Evolutionary conservation across 116 monocot species (phyloP).

Genomic region (Dioscorea cayenensis): DNA sequence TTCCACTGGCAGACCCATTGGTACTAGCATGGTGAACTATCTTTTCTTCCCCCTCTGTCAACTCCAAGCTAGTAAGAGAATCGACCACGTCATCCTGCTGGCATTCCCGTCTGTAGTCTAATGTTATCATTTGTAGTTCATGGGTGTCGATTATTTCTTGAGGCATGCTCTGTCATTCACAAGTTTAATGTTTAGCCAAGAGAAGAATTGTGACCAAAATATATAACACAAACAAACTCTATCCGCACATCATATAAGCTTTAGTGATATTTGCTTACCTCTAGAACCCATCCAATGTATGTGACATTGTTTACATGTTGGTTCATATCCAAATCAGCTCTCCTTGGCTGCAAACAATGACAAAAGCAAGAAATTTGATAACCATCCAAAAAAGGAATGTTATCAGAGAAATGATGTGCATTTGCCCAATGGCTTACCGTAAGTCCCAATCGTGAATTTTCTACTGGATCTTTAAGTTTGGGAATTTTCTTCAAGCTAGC

Average conservation of each 20-base stretch:
- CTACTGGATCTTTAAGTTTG: conserved; percentile 72
- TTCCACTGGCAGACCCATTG: conserved; percentile 37
- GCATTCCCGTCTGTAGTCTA: conserved; percentile 95
- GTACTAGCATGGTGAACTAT: background rate
- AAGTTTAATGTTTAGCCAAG: background rate
- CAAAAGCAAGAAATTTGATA: background rate
- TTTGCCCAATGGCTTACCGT: conserved; percentile 44
- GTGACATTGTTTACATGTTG: conserved; percentile 99
- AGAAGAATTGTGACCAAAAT: background rate
- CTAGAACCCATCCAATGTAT: conserved; percentile 98
- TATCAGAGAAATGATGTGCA: background rate
- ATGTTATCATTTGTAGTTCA: conserved; percentile 88
- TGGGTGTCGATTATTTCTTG: conserved; percentile 93
- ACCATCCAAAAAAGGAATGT: background rate
- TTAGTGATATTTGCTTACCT: conserved; percentile 43
- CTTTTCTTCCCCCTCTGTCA: conserved; percentile 8
- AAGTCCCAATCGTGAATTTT: conserved; percentile 61
- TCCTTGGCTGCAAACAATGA: conserved; percentile 63
- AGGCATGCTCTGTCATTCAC: conserved; percentile 73
- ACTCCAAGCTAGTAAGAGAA: conserved; percentile 78
- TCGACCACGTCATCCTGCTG: conserved; percentile 93
- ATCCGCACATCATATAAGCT: background rate
- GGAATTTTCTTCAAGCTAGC: conserved; percentile 88
- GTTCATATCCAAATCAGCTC: conserved; percentile 99
- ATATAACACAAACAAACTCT: background rate